Evolutionary conservation across 1,139 yeast genomes (phyloP), one percentile per base, ranked within the genome.

Genomic region (Protomyces lactucae-debilis): DNA sequence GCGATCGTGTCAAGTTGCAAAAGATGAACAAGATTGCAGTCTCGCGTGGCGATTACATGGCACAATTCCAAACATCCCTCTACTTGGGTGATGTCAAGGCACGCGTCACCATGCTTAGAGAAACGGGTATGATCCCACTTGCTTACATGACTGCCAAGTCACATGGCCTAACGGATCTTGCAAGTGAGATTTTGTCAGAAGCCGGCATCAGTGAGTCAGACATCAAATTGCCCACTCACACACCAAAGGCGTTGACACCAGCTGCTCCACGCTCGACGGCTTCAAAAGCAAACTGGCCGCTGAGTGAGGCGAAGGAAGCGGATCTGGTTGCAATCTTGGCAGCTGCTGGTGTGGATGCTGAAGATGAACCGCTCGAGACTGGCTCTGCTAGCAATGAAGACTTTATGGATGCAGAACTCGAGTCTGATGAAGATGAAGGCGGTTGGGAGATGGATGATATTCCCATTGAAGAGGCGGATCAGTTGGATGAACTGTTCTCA

Each of bases 81-180:
- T 93, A 87, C 76, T 82, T 83, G 71, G 86, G 87, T 72, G 88
- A 91, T 68, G 80, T 86, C 46, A 85, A 86, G 72, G 84, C 86
- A 74, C 85, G 97, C 75, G 84, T 93, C 57, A 82, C 84, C 71
- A 83, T 88, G 39, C 85, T 88, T 72, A 82, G 87, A 64, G 85
- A 87, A 70, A 85, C 88, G 66, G 97, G 97, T 35, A 81, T 92
- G 78, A 78, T 83, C 65, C 93, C 99, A 8, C 82, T 95, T 72
- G 99, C 99, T 0, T 95, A 91, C 75, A 88, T 97, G 35, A 82
- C 92, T 68, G 98, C 99, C 35, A 89, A 88, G 75, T 81, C 95
- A 43, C 88, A 87, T 71, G 97, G 97, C 4, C 82, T 91, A 69
- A 83, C 80, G 52, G 92, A 85, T 52, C 78, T 86, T 66, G 96